Percentiles rank a stretch among this genome's conserved stretches.
Conservation (phyloP, 805 yeast genomes). For the Cyberlindnera misumaiensis region DNA sequence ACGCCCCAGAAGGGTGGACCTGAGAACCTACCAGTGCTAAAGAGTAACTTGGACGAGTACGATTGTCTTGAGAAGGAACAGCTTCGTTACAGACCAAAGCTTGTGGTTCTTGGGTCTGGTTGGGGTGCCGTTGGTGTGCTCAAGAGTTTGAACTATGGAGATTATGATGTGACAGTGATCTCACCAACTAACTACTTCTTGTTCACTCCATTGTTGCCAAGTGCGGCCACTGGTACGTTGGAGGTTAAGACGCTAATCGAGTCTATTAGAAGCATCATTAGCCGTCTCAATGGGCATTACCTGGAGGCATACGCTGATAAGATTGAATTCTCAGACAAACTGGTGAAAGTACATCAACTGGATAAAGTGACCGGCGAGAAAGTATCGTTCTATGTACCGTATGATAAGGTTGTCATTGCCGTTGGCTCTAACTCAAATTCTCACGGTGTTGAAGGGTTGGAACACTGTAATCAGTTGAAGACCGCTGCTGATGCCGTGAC, state of each 20-base stretch:
- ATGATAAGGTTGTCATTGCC: slow-evolving; percentile 61
- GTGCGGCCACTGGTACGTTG: slow-evolving; percentile 65
- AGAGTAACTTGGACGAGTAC: slow-evolving; percentile 48
- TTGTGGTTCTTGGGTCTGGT: slow-evolving; percentile 61
- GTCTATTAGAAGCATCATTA: slow-evolving; percentile 52
- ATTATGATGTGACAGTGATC: slow-evolving; percentile 58
- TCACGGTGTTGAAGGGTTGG: slow-evolving; percentile 65
- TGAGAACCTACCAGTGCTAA: slow-evolving; percentile 58
- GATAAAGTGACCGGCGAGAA: slow-evolving; percentile 35
- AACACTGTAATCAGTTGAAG: slow-evolving; percentile 53
- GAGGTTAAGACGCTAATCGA: slow-evolving; percentile 60
- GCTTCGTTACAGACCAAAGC: slow-evolving; percentile 43
- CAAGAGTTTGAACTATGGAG: slow-evolving; percentile 42
- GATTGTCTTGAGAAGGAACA: slow-evolving; percentile 43
- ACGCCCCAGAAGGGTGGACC: slow-evolving; percentile 61
- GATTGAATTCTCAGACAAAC: slow-evolving; percentile 46
- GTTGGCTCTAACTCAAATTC: slow-evolving; percentile 66
- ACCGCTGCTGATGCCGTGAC: slow-evolving; percentile 59
- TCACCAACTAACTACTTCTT: slow-evolving; percentile 65
- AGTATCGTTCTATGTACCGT: slow-evolving; percentile 54
- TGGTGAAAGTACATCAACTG: slow-evolving; percentile 47
- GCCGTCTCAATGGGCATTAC: slow-evolving; percentile 49
- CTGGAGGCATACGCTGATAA: slow-evolving; percentile 57
- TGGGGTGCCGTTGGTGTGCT: slow-evolving; percentile 65
- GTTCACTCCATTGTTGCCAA: slow-evolving; percentile 64